Conservation (phyloP, 202 grass and related monocot species). For the Thinopyrum obtusiflorum region DNA sequence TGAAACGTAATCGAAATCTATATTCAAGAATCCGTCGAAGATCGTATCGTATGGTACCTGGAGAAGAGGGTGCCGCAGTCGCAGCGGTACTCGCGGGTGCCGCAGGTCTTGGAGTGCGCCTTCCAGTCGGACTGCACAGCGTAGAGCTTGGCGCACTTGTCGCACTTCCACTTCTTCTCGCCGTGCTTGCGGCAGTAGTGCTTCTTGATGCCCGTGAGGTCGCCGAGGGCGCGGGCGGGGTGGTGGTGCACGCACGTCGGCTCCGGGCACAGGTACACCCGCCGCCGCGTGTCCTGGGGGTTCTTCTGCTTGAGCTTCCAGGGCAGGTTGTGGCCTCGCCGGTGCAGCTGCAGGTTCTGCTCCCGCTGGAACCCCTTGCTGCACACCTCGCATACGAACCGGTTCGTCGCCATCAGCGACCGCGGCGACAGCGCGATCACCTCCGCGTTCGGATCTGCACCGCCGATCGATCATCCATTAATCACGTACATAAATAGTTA, state of each 20-base stretch:
- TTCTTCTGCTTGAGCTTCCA: constrained; percentile 99
- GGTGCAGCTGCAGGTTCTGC: constrained; percentile 98
- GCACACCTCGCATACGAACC: constrained; percentile 98
- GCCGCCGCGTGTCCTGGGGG: constrained; percentile 65
- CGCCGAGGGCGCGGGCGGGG: constrained; percentile 75
- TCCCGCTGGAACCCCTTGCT: constrained; percentile 96
- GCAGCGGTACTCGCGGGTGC: constrained; percentile 91
- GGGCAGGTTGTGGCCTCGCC: constrained; percentile 91
- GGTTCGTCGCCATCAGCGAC: constrained; percentile 87
- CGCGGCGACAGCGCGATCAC: constrained; percentile 87
- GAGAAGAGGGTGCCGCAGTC: constrained; percentile 97
- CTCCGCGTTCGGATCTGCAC: constrained; percentile 15
- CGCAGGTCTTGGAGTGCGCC: constrained; percentile 96
- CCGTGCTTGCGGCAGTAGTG: constrained; percentile 98
- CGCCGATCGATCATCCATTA: no score
- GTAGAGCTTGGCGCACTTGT: constrained; percentile 95
- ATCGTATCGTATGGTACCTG: constrained; percentile 34
- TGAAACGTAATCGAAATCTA: no score
- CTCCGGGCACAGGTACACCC: constrained; percentile 96
- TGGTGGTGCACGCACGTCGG: constrained; percentile 90
- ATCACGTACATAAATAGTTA: no score
- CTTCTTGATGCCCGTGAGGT: constrained; percentile 97
- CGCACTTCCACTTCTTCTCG: constrained; percentile 99
- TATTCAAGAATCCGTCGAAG: no score
- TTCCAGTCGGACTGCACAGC: constrained; percentile 98